phyloP scores from a whole-genome alignment of 2,329 filamentous ascomycete species.

The Parastagonospora nodorum region DNA sequence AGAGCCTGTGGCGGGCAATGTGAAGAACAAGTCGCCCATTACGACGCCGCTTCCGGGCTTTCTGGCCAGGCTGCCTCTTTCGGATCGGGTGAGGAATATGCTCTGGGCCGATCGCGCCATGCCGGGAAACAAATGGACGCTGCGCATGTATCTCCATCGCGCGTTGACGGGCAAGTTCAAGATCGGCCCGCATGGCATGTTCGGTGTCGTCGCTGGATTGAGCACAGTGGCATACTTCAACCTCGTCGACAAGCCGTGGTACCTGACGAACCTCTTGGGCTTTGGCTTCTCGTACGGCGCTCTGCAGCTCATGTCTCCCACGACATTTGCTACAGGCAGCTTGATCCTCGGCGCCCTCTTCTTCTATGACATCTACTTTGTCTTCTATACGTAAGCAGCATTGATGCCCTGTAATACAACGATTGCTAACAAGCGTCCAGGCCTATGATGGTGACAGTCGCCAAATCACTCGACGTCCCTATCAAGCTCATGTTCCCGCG shows the following conservation, averaged over 20 bases:
- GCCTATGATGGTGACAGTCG: slow-evolving; percentile 85
- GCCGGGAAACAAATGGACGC: slow-evolving; percentile 56
- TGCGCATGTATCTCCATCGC: slow-evolving; percentile 61
- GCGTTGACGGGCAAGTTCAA: slow-evolving; percentile 56
- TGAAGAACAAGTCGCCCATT: slow-evolving; percentile 24
- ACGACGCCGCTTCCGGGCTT: slow-evolving; percentile 59
- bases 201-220: slow-evolving; percentile 62
- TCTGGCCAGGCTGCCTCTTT: slow-evolving; percentile 54
- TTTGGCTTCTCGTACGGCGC: slow-evolving; percentile 85
- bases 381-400: slow-evolving; percentile 75
- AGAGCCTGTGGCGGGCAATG: slow-evolving; percentile 34
- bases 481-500: slow-evolving; percentile 87
- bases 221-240: slow-evolving; percentile 68
- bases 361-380: slow-evolving; percentile 93
- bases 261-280: slow-evolving; percentile 83
- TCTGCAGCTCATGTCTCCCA: slow-evolving; percentile 83
- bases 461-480: slow-evolving; percentile 85
- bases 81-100: slow-evolving; percentile 34
- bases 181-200: slow-evolving; percentile 58
- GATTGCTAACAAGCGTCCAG: slow-evolving; percentile 44
- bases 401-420: not conserved
- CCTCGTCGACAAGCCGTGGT: slow-evolving; percentile 65
- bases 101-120: slow-evolving; percentile 58
- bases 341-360: slow-evolving; percentile 80
- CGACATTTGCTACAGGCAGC: slow-evolving; percentile 81